Evolutionary conservation across 768 basidiomycete species (phyloP).

Genomic region (Lentinus tigrinus): DNA sequence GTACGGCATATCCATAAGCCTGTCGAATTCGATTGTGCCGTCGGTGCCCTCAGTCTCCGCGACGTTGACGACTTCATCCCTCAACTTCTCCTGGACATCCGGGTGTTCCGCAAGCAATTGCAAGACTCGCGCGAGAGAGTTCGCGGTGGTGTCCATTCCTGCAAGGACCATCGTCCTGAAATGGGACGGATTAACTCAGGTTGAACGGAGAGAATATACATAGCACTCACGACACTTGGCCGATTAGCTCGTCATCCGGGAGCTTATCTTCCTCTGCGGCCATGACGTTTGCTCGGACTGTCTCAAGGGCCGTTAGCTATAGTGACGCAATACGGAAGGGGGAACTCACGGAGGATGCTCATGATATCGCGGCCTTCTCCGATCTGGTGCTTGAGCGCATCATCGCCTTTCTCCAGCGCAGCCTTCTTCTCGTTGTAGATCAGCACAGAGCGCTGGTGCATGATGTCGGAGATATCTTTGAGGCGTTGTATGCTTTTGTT

Average conservation of each 20-base stretch:
- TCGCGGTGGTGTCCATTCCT: conserved; percentile 31
- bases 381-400: conserved; percentile 21
- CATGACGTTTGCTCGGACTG: conserved; percentile 24
- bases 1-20: conserved; percentile 27
- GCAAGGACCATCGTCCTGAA: conserved; percentile 25
- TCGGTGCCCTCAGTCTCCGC: conserved; percentile 2
- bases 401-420: conserved; percentile 9
- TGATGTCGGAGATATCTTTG: conserved; percentile 22
- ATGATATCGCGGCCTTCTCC: conserved; percentile 31
- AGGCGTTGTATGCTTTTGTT: conserved; percentile 18
- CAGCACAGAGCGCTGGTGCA: conserved; percentile 18
- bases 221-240: conserved; percentile 25
- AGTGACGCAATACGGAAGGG: neutral
- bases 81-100: conserved; percentile 26
- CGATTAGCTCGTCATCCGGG: conserved; percentile 26
- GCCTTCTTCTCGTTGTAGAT: conserved; percentile 24
- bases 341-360: conserved; percentile 27
- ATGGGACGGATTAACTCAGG: neutral
- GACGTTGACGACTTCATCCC: conserved; percentile 24
- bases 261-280: conserved; percentile 22
- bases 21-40: conserved; percentile 25
- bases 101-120: conserved; percentile 26
- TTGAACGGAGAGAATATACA: neutral
- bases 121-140: conserved; percentile 27
- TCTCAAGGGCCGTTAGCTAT: neutral